These are phyloP conservation scores for Taiwanofungus camphoratus DNA, from an alignment of 1,284 basidiomycete species.

Conservation along the genomic window DNA sequence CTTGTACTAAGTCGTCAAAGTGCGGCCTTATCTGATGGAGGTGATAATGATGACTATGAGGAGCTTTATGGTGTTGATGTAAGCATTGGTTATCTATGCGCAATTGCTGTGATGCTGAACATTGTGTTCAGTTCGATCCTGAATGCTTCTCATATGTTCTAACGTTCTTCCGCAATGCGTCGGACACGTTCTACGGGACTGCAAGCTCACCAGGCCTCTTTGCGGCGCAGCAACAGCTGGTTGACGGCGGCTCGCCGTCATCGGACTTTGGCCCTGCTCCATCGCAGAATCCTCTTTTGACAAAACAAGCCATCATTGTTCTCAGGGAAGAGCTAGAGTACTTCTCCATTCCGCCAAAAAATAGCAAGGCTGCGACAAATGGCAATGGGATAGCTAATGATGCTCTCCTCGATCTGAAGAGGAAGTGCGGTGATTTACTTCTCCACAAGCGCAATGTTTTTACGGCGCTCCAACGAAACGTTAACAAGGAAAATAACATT, in stretches of 20 bases:
- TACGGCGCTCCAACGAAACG: conserved; percentile 95
- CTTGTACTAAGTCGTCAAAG: conserved; percentile 89
- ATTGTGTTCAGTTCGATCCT: conserved; percentile 79
- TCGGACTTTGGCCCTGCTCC: conserved; percentile 59
- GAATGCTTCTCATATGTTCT: conserved; percentile 94
- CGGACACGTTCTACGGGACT: conserved; percentile 91
- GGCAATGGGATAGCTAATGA: conserved; percentile 76
- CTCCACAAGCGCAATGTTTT: conserved; percentile 92
- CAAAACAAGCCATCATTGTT: conserved; percentile 98
- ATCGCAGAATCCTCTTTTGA: conserved; percentile 85
- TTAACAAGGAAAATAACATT: conserved; percentile 98
- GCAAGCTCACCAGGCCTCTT: conserved; percentile 68
- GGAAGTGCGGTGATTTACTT: conserved; percentile 80
- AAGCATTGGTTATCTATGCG: conserved; percentile 34
- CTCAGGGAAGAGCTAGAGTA: conserved; percentile 98
- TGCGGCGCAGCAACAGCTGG: conserved; percentile 73
- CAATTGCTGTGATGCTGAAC: conserved; percentile 9
- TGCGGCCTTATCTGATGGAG: conserved; percentile 64
- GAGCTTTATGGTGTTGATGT: conserved; percentile 96
- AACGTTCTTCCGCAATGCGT: conserved; percentile 84
- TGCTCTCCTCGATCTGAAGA: conserved; percentile 71
- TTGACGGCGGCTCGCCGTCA: conserved; percentile 50
- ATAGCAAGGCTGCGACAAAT: conserved; percentile 58
- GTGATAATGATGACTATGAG: conserved; percentile 83
- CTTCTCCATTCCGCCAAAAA: conserved; percentile 89